Evolutionary conservation across 352 stramenopile species (phyloP).

Genomic region (Pythium rishiriense): DNA sequence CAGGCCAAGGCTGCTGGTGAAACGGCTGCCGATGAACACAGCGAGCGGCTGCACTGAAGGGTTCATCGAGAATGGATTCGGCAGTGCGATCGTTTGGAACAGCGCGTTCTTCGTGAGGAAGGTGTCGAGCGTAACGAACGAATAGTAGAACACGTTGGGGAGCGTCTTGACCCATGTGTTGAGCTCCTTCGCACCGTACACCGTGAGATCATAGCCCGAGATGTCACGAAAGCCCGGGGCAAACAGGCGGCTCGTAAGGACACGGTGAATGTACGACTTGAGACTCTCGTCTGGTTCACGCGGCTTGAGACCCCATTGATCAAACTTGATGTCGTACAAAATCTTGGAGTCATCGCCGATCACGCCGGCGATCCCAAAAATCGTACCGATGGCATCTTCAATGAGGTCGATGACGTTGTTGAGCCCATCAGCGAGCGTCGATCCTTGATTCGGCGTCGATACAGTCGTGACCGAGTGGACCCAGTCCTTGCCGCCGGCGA

Average conservation of each 20-base stretch:
- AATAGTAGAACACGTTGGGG: constrained; percentile 54
- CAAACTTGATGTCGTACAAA: constrained; percentile 14
- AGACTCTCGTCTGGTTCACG: constrained; percentile 10
- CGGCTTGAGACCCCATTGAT: constrained; percentile 22
- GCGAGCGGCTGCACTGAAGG: constrained; percentile 34
- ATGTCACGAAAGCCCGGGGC: constrained; percentile 41
- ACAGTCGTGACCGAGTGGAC: constrained; percentile 23
- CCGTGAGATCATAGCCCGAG: constrained; percentile 36
- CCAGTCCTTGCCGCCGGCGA: constrained; percentile 14
- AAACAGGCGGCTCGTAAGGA: constrained; percentile 32
- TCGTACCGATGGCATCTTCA: not conserved
- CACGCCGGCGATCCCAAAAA: not conserved
- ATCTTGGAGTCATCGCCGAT: not conserved
- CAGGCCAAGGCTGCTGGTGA: constrained; percentile 29
- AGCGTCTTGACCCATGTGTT: constrained; percentile 50
- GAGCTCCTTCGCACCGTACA: constrained; percentile 33
- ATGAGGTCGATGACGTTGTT: not conserved
- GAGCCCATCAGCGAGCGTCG: constrained; percentile 13
- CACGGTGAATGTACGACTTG: constrained; percentile 9
- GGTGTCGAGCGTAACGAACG: constrained; percentile 38
- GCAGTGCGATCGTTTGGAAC: constrained; percentile 39
- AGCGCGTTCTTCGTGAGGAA: constrained; percentile 34
- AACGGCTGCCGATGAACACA: constrained; percentile 40
- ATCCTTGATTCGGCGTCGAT: constrained; percentile 17
- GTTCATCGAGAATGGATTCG: constrained; percentile 39